Conservation (phyloP, 106 monocot species). For the Allium sativum region DNA sequence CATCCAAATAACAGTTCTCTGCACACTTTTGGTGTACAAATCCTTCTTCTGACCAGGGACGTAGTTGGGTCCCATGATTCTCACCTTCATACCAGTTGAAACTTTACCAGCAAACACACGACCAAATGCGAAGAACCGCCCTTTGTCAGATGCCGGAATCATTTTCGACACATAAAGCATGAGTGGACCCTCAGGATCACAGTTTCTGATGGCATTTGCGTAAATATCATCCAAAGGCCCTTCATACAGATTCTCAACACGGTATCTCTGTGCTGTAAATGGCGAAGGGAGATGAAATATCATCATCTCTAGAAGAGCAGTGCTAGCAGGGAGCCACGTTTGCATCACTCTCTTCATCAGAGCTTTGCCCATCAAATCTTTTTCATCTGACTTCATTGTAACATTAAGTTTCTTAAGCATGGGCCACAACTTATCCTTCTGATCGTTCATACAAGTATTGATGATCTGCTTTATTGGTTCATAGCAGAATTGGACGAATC, state of each 20-base stretch:
- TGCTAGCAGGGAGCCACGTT: constrained; percentile 17
- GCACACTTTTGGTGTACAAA: constrained; percentile 17
- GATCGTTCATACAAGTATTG: constrained; percentile 18
- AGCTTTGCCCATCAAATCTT: constrained; percentile 19
- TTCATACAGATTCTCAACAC: constrained; percentile 26
- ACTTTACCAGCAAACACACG: constrained; percentile 21
- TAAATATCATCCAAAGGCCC: constrained; percentile 21
- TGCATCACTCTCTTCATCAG: constrained; percentile 27
- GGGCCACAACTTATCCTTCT: constrained; percentile 26
- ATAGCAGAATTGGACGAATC: constrained; percentile 23
- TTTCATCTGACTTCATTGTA: constrained; percentile 15
- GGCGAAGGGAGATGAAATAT: constrained; percentile 25
- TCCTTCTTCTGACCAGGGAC: constrained; percentile 25
- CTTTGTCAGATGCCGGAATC: constrained; percentile 29
- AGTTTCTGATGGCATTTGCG: constrained; percentile 25
- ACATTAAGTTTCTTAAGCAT: constrained; percentile 21
- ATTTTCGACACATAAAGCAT: constrained; percentile 29
- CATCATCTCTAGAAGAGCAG: constrained; percentile 27
- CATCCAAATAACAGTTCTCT: constrained; percentile 29
- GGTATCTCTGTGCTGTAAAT: constrained; percentile 23
- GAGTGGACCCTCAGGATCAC: constrained; percentile 24
- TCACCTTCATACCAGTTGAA: constrained; percentile 15
- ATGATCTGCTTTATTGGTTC: constrained; percentile 28
- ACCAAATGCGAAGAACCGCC: constrained; percentile 23
- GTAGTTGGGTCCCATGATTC: constrained; percentile 23